Conservation (phyloP, 495 filamentous ascomycete genomes). For the Penicillium cinerascens region DNA sequence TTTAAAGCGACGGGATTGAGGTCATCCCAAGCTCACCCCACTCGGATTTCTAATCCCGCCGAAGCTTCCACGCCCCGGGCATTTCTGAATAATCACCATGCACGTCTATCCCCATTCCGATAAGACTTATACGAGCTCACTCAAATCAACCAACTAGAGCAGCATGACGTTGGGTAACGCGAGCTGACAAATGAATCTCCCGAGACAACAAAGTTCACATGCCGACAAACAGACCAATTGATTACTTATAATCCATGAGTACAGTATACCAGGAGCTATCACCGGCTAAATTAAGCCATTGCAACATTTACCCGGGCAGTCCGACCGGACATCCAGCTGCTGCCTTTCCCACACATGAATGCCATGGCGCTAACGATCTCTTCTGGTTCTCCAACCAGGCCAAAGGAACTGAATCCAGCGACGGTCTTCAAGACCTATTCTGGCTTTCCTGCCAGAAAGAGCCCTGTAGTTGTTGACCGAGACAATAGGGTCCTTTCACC, state of each 20-base stretch:
- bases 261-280: neutral
- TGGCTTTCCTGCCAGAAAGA: constrained; percentile 60
- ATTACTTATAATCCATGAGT: neutral
- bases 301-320: constrained; percentile 58
- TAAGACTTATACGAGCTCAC: neutral
- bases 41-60: constrained; percentile 25
- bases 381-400: constrained; percentile 54
- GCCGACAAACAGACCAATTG: neutral
- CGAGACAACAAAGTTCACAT: neutral
- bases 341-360: constrained; percentile 49
- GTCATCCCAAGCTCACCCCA: constrained; percentile 5
- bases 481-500: constrained; percentile 58
- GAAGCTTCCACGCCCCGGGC: constrained; percentile 2
- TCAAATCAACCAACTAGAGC: neutral
- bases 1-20: constrained; percentile 4
- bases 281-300: constrained; percentile 13
- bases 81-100: neutral
- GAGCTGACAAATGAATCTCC: neutral
- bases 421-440: constrained; percentile 55
- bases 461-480: constrained; percentile 62
- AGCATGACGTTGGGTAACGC: neutral
- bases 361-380: constrained; percentile 58
- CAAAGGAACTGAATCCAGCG: constrained; percentile 49
- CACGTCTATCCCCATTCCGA: neutral
- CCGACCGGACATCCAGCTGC: constrained; percentile 66